phyloP scores from a whole-genome alignment of 2,329 filamentous ascomycete genomes.

The Pseudogymnoascus sp. region DNA sequence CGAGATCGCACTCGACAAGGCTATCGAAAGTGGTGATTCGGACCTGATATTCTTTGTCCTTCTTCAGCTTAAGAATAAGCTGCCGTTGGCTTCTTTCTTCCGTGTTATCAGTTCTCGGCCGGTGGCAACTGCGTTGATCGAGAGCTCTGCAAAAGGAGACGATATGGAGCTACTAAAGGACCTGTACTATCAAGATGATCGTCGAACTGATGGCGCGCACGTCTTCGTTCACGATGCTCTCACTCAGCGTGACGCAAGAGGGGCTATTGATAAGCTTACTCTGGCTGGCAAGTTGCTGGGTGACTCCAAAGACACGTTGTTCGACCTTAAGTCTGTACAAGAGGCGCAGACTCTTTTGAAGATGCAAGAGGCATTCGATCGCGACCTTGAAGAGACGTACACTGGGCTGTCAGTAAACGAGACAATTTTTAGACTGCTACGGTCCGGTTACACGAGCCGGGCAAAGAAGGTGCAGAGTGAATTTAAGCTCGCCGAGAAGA shows the following conservation, averaged over 20 bases:
- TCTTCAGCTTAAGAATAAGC: constrained; percentile 78
- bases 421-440: constrained; percentile 82
- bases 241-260: constrained; percentile 59
- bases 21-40: constrained; percentile 89
- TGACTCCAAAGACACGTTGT: constrained; percentile 71
- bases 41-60: constrained; percentile 89
- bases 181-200: constrained; percentile 94
- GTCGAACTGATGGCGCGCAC: constrained; percentile 77
- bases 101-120: constrained; percentile 80
- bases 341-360: constrained; percentile 74
- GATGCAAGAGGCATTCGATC: constrained; percentile 81
- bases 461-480: constrained; percentile 84
- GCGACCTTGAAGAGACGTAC: constrained; percentile 71
- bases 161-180: constrained; percentile 83
- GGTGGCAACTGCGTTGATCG: constrained; percentile 80
- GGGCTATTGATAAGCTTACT: constrained; percentile 78
- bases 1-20: constrained; percentile 89
- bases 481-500: constrained; percentile 88
- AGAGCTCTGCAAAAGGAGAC: constrained; percentile 70
- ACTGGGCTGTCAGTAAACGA: constrained; percentile 82
- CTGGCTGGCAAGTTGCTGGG: constrained; percentile 74
- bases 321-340: constrained; percentile 68
- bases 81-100: constrained; percentile 88
- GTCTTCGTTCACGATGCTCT: constrained; percentile 83
- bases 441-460: constrained; percentile 72